Base-by-base conservation (phyloP, 305 asterid genomes). In the Coffea humblotiana region DNA sequence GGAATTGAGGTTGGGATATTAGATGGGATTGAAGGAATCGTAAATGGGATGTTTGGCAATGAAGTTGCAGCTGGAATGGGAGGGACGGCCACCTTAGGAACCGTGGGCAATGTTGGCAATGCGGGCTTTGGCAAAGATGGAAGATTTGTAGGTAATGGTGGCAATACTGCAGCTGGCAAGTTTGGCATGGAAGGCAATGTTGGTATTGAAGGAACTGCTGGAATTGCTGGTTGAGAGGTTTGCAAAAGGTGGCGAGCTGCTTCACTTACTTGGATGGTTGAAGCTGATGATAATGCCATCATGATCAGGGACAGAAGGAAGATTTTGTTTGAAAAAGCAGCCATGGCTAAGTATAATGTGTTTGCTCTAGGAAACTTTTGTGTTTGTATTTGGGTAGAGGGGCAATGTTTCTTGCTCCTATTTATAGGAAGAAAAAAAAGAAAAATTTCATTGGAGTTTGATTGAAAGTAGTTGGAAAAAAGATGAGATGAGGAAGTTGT, bases 161-260 rank as follows among this genome's bases (percentile, higher is more conserved):
- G 86, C 71, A 80, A 29, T 14, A 84, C 76, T 16, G 76, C 32
- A 32, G 32, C 3, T 3, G 88, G 87, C 76, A 86, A 71, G 48
- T 3, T 63, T 19, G 87, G 81, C 6, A 78, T n/a, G 2, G 72
- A 40, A 0, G 87, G 86, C 5, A 86, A 35, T 47, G 84, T 74
- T 13, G 85, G 85, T 8, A 81, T 25, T 48, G 43, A 40, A 40
- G 43, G 43, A 40, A 40, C 6, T 40, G 81, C 25, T 21, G 88
- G 85, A 27, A 85, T 23, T 9, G 35, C 47, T 21, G 84, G 82
- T 23, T 67, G 83, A 66, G 85, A 65, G n/a, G 81, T 19, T 49
- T 82, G 84, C 80, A 82, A 9, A 2, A 79, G 81, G 35, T 54
- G 63, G 74, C 84, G 84, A 1, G 82, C 82, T 1, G 82, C 85